Evolutionary conservation across 202 grass and related monocot species (phyloP), one percentile per base, ranked within the genome.

Genomic region (Schoenoplectus tabernaemontani): DNA sequence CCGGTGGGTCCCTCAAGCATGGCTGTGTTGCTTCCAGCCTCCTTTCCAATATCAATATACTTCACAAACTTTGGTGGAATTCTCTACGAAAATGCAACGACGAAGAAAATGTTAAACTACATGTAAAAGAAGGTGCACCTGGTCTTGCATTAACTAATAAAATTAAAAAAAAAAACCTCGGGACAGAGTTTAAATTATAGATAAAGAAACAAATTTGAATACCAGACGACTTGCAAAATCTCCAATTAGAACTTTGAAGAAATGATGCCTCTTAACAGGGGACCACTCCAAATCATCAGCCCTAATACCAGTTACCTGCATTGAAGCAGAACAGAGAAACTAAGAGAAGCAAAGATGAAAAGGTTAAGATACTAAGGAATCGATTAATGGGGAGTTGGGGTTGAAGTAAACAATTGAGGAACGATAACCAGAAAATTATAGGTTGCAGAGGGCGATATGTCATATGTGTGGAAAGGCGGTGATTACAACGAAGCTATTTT

Each of bases 241-340:
- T 20, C 94, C 94, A 46, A 93, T 77, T 41, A 97, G 84, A 78
- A 97, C 91, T 85, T 97, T 97, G 89, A 97, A 97, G 89, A 97
- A 97, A 51, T 93, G 94, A 5, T 84, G 91, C 77, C 85, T 87
- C 89, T 88, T 85, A 17, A 60, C 77, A 8, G 56, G 22, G 1
- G 77, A 60, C 77, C 53, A 62, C 59, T 79, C 77, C 38, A 79
- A 62, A 43, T 71, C 69, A 44, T 73, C 77, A 46, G 7, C 22
- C 9, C 57, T 32, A 12, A 7, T 43, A 17, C 61, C 38, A 1
- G 28, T 62, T 46, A 7, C 20, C 58, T 32, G 20, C 77, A 79
- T 78, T 24, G 74, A 48, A 37, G 53, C 15, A 78, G 34, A 78
- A 78, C 17, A 51, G 38, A 78, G 53, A 22, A 60, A 78, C 36